Evolutionary conservation across 2,329 filamentous ascomycete species (phyloP), one percentile per base, ranked within the genome.

Genomic region (Nannizzia gypsea): DNA sequence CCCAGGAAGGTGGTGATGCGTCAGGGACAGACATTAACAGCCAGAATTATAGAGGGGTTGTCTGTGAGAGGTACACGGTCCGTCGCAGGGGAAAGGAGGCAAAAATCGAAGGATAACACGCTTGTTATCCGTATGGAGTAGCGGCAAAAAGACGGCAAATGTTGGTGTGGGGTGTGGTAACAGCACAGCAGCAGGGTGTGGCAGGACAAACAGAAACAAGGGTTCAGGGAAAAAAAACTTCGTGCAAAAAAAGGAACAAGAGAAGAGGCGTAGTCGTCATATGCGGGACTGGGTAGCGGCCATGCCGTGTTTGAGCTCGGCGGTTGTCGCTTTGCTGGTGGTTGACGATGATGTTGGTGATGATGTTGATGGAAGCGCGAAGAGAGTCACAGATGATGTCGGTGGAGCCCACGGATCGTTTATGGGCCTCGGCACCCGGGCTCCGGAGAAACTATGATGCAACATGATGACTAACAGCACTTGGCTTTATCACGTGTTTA

Each of bases 1-100:
- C 76, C 77, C 77, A 78, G 59, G 69, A 67, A 42, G 70, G 70
- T 60, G 67, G 58, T 60, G 66, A 58, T 22, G 64, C 15, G 48
- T 24, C 62, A 60, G 64, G 59, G 46, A 67, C 63, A 57, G 66
- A 66, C 73, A 65, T 65, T 60, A 62, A 64, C 60, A 54, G 38
- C 26, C 36, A 31, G 28, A 38, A 11, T 36, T 28, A 24, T 31
- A 31, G 26, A 24, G 11, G 38, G 26, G 42, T 36, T 44, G 59
- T 52, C 4, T 3, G 8, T 11, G 13, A 22, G 48, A 52, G 15
- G 24, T 31, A 17, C 48, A 24, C 48, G 48, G 48, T 24, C 48
- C 48, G 48, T 26, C 24, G 48, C 22, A 24, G 26, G 48, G 48
- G 22, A n/a, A 13, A 36, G 31, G 31, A 36, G 48, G 44, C 44